Evolutionary conservation across 2,329 filamentous ascomycete genomes (phyloP).

Genomic region (Diaporthe sp.): DNA sequence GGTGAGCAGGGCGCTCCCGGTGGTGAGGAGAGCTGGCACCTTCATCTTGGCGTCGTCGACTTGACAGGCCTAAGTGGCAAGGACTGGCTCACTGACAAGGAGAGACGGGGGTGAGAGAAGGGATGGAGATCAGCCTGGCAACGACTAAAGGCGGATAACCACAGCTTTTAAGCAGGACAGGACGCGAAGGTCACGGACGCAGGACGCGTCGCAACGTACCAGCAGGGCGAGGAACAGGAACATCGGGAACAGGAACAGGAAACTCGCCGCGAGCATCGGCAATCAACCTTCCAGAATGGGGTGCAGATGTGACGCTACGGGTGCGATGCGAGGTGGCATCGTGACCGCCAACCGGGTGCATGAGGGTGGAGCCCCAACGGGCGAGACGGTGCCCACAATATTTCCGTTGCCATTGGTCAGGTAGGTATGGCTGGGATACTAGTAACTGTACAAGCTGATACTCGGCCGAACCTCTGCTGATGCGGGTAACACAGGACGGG

Average conservation of each 20-base stretch:
- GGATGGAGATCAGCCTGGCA: not conserved
- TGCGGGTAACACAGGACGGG: no score
- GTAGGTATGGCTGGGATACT: not conserved
- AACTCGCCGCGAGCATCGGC: not conserved
- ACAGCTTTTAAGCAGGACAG: not conserved
- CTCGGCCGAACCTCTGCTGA: no score
- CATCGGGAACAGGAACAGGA: constrained; percentile 2
- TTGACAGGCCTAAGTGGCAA: not conserved
- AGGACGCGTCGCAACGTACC: constrained; percentile 23
- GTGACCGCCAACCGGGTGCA: constrained; percentile 2
- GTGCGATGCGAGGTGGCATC: constrained; percentile 5
- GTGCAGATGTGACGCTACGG: constrained; percentile 8
- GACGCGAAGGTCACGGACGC: not conserved
- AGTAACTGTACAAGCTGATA: not conserved
- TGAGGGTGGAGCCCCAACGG: not conserved
- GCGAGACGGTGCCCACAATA: not conserved
- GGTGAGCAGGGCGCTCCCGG: constrained; percentile 39
- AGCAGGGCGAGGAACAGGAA: not conserved
- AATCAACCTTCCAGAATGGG: constrained; percentile 6
- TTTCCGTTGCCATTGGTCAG: not conserved
- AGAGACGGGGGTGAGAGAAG: not conserved
- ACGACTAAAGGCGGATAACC: not conserved
- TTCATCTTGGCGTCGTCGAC: constrained; percentile 41
- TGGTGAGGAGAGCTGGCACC: constrained; percentile 36
- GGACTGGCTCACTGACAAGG: not conserved